Conservation (phyloP, 2,329 filamentous ascomycete species). For the Colletotrichum destructivum region DNA sequence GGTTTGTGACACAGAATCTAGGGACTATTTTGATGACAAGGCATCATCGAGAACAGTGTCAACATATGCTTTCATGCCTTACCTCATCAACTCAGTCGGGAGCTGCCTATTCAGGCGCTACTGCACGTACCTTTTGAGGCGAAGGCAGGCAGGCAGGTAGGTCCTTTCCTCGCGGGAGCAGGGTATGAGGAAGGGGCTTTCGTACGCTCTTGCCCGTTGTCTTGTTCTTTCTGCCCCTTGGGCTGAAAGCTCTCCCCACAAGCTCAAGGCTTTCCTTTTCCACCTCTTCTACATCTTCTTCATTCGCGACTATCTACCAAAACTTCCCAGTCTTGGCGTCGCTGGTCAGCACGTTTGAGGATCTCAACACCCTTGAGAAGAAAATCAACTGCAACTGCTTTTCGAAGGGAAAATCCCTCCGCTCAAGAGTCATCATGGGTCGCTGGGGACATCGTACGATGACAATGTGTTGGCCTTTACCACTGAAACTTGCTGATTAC, state of each 20-base stretch:
- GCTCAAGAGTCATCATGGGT: conserved; percentile 9
- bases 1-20: not conserved
- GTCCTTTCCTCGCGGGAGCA: not conserved
- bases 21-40: not conserved
- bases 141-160: not conserved
- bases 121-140: too few species aligned
- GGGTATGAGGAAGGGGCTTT: not conserved
- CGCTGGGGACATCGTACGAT: conserved; percentile 14
- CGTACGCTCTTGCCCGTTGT: not conserved
- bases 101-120: not conserved
- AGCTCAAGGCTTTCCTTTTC: not conserved
- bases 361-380: not conserved
- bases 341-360: not conserved
- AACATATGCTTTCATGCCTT: not conserved
- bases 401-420: not conserved
- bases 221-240: not conserved
- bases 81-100: not conserved
- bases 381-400: not conserved
- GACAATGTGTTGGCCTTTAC: not conserved
- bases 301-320: not conserved
- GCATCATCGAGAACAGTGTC: not conserved
- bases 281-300: not conserved
- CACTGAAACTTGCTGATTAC: not conserved
- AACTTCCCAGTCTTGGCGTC: not conserved
- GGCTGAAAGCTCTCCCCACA: not conserved